Conservation (phyloP, 208 protist genomes). For the Blastocrithidia nonstop region DNA sequence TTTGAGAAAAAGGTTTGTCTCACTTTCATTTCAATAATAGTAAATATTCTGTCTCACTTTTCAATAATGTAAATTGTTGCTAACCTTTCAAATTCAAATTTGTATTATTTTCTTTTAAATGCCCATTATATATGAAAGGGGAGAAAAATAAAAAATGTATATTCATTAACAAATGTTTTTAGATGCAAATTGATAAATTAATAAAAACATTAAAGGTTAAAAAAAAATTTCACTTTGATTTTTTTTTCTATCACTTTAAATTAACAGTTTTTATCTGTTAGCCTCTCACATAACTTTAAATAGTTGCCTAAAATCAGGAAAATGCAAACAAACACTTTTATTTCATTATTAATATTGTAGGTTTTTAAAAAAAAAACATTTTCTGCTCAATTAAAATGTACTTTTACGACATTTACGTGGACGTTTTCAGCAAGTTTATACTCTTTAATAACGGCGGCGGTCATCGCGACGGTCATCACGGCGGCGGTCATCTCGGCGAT, state of each 20-base stretch:
- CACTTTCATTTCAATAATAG: too few relatives aligned
- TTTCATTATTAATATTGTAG: too few relatives aligned
- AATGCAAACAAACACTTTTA: too few relatives aligned
- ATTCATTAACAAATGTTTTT: not conserved
- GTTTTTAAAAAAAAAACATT: too few relatives aligned
- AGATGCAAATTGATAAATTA: not conserved
- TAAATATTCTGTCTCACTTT: too few relatives aligned
- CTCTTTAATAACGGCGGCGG: not conserved
- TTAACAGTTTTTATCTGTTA: not conserved
- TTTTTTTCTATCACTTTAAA: not conserved
- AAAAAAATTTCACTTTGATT: not conserved
- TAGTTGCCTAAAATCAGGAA: not conserved
- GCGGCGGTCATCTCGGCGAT: slow-evolving; percentile 9
- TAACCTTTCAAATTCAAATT: too few relatives aligned
- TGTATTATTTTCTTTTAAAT: not conserved
- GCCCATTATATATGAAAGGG: not conserved
- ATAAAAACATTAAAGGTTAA: not conserved
- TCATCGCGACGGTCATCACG: not conserved
- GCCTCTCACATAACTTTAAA: not conserved
- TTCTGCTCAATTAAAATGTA: too few relatives aligned
- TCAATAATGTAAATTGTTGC: too few relatives aligned
- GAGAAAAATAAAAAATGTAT: not conserved
- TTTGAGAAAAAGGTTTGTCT: not conserved
- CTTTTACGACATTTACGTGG: not conserved
- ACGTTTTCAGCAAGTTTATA: not conserved